A percentile compares a stretch with the other conserved stretches of the same genome.
These are phyloP conservation scores for Verticillium alfalfae DNA, from an alignment of 2,329 filamentous ascomycete genomes.

Conservation along the genomic window DNA sequence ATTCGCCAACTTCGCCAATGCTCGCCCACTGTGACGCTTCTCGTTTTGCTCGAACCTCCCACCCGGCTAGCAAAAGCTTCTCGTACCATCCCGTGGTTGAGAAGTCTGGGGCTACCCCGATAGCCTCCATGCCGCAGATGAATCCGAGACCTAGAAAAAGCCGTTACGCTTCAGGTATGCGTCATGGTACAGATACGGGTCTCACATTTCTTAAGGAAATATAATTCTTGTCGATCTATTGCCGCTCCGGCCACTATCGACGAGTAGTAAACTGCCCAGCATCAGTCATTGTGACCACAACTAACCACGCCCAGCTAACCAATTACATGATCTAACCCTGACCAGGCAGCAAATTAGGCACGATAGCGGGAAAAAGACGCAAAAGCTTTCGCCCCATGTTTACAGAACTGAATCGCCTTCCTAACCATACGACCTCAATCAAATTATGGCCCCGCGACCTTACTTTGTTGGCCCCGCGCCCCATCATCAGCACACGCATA, in stretches of 20 bases:
- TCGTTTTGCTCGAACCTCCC: neutral
- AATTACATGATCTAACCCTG: too few relatives aligned
- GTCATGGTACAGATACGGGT: constrained; percentile 63
- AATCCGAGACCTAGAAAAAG: constrained; percentile 54
- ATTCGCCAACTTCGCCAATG: neutral
- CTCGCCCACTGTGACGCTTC: neutral
- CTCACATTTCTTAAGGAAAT: constrained; percentile 36
- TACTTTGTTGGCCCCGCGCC: neutral
- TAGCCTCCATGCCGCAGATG: constrained; percentile 56
- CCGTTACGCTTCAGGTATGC: constrained; percentile 48
- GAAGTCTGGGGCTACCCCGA: constrained; percentile 52
- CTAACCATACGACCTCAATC: neutral
- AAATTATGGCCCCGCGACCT: neutral
- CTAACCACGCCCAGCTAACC: too few relatives aligned
- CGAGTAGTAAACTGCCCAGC: too few relatives aligned
- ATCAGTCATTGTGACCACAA: too few relatives aligned
- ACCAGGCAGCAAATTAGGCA: too few relatives aligned
- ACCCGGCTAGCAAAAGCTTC: constrained; percentile 52
- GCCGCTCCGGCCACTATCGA: too few relatives aligned
- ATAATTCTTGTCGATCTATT: neutral
- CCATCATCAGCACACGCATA: constrained; percentile 29
- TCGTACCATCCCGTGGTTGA: constrained; percentile 41
- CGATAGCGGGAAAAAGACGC: too few relatives aligned
- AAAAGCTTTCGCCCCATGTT: neutral
- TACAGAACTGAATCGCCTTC: neutral